These are phyloP conservation scores for Aspergillus quadricinctus DNA, from an alignment of 2,329 filamentous ascomycete genomes.

Conservation along the genomic window DNA sequence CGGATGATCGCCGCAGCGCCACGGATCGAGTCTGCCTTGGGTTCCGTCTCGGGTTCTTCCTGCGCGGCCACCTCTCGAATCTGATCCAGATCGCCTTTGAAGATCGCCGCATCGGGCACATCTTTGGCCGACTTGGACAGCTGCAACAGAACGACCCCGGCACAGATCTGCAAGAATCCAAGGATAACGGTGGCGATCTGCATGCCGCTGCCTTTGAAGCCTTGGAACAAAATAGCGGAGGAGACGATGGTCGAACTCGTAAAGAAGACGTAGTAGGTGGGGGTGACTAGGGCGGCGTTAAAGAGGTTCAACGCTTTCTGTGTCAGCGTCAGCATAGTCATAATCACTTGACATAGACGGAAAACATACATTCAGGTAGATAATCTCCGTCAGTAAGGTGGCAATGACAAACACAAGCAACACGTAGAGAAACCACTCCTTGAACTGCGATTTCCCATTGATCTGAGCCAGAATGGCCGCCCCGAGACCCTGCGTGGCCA, in stretches of 20 bases:
- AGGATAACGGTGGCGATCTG: conserved; percentile 85
- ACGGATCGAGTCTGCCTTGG: conserved; percentile 92
- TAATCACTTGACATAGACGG: not conserved
- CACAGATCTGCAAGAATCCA: conserved; percentile 90
- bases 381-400: conserved; percentile 90
- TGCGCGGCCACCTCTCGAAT: conserved; percentile 92
- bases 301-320: conserved; percentile 98
- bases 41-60: conserved; percentile 92
- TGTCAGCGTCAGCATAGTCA: conserved; percentile 8
- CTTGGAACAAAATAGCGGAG: conserved; percentile 84
- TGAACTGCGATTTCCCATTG: conserved; percentile 79
- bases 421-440: conserved; percentile 95
- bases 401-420: conserved; percentile 82
- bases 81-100: conserved; percentile 89
- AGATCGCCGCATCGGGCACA: conserved; percentile 87
- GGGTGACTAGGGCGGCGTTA: conserved; percentile 94
- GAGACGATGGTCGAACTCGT: conserved; percentile 93
- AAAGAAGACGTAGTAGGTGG: conserved; percentile 98
- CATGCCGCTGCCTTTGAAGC: conserved; percentile 80
- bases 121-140: conserved; percentile 98
- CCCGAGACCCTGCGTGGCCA: conserved; percentile 88
- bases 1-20: conserved; percentile 84
- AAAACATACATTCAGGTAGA: conserved; percentile 85
- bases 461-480: conserved; percentile 86
- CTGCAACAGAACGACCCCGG: conserved; percentile 86